These are phyloP conservation scores for Stentor coeruleus DNA, from an alignment of 73 alveolate species.

Conservation along the genomic window DNA sequence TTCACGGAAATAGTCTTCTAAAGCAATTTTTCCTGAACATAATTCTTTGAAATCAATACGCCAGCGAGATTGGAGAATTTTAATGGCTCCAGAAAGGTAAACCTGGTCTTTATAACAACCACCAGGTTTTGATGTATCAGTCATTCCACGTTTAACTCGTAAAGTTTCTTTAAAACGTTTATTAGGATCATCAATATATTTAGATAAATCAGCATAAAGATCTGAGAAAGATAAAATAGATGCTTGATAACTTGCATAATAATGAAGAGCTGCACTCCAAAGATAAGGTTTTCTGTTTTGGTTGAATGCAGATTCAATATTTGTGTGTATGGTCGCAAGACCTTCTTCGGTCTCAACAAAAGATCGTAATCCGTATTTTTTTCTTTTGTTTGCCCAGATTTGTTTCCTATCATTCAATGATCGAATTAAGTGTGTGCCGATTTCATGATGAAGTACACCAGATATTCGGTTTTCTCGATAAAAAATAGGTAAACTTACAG, in stretches of 20 bases:
- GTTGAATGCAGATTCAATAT: conserved; percentile 39
- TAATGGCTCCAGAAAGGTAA: conserved; percentile 74
- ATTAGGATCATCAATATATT: conserved; percentile 65
- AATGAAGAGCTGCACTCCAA: conserved; percentile 71
- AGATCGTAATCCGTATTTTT: conserved; percentile 62
- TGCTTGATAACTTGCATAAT: conserved; percentile 62
- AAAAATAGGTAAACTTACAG: conserved; percentile 68
- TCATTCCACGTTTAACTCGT: conserved; percentile 79
- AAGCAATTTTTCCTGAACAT: conserved; percentile 63
- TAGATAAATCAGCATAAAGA: conserved; percentile 54
- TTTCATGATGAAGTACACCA: conserved; percentile 81
- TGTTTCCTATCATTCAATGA: conserved; percentile 62
- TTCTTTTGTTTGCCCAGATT: conserved; percentile 64
- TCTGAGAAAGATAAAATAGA: conserved; percentile 61
- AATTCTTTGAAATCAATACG: conserved; percentile 54
- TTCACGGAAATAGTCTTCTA: conserved; percentile 61
- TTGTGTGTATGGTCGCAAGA: conserved; percentile 61
- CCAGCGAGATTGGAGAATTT: conserved; percentile 50
- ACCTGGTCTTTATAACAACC: conserved; percentile 81
- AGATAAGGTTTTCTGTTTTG: conserved; percentile 45
- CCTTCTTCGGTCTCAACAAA: conserved; percentile 79
- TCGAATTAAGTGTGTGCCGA: conserved; percentile 81
- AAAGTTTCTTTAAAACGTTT: conserved; percentile 66
- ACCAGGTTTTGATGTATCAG: conserved; percentile 72
- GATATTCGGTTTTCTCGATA: conserved; percentile 63